Percentiles rank a stretch among this genome's conserved stretches.
Conservation (phyloP, 2,329 filamentous ascomycete species). For the Mycosphaerella arachidis region DNA sequence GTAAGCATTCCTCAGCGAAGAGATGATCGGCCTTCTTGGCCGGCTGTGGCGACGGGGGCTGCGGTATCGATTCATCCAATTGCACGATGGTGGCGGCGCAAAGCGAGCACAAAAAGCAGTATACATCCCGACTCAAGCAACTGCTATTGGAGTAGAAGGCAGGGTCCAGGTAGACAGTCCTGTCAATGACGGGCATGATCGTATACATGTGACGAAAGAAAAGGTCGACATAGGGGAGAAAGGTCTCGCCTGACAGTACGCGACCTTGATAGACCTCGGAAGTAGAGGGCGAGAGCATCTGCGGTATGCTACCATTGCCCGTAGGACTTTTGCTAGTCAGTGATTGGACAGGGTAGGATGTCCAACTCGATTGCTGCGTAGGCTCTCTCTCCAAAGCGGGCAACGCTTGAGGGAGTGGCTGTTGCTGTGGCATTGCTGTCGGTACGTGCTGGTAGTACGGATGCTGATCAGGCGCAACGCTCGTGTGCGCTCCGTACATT, state of each 20-base stretch:
- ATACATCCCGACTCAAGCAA: slow-evolving; percentile 27
- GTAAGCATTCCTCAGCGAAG: slow-evolving; percentile 33
- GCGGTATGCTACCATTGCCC: slow-evolving; percentile 20
- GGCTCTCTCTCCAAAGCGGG: slow-evolving; percentile 8
- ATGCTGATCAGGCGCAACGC: slow-evolving; percentile 23
- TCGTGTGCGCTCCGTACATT: slow-evolving; percentile 16
- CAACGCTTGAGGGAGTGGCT: not conserved
- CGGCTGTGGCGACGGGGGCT: slow-evolving; percentile 25
- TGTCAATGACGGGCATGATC: slow-evolving; percentile 36
- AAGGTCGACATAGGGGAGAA: slow-evolving; percentile 32
- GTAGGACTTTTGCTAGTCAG: slow-evolving; percentile 8
- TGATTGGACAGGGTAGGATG: slow-evolving; percentile 15
- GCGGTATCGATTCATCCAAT: slow-evolving; percentile 31
- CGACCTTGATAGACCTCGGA: slow-evolving; percentile 22
- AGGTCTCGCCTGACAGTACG: slow-evolving; percentile 23
- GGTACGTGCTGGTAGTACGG: slow-evolving; percentile 19
- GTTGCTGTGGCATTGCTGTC: slow-evolving; percentile 15
- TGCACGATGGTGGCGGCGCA: slow-evolving; percentile 34
- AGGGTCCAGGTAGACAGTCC: slow-evolving; percentile 28
- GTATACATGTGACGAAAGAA: slow-evolving; percentile 36
- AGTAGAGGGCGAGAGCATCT: slow-evolving; percentile 18
- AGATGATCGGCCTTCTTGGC: slow-evolving; percentile 27
- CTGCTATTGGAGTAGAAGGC: slow-evolving; percentile 22
- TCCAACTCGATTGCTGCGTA: slow-evolving; percentile 17
- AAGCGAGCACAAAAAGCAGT: slow-evolving; percentile 32